Base-by-base conservation (phyloP, 2,329 filamentous ascomycete species). In the Exophiala bonariae region DNA sequence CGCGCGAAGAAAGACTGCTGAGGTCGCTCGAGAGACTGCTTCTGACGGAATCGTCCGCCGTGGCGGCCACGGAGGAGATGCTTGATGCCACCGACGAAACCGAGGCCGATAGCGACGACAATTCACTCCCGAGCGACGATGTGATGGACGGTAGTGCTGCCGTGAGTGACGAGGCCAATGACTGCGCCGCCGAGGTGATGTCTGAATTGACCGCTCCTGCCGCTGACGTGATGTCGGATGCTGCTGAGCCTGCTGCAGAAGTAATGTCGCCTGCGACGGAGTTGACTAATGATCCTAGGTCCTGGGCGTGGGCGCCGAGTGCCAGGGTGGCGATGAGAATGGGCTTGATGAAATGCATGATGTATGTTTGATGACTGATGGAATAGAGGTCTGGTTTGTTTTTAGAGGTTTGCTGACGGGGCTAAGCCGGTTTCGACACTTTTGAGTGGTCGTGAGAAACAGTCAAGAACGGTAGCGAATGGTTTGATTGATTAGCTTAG, bases 301-400 rank as follows among this genome's bases (percentile, higher is more conserved):
- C 50, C 28, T 52, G 52, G 30, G 52, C 52, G 34, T 23, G 32
- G 28, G 36, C 52, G 40, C 30, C 17, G 18, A 28, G 42, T 39
- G 43, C 52, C n/a, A 55, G 45, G 16, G 52, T 17, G 16, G 35
- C 49, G 22, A 55, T 19, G 17, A 55, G 26, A 9, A 55, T 8
- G 6, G 52, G 33, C 49, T 49, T 52, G 23, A 41, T 52, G 45
- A 55, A 47, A 52, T 52, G 52, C 52, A 55, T 55, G n/a, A 18
- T 47, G 20, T 7, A 36, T 37, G 17, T n/a, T 2, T 13, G 32
- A 6, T 26, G 23, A n/a, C n/a, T n/a, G n/a, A n/a, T n/a, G n/a
- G n/a, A n/a, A n/a, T n/a, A n/a, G n/a, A n/a, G n/a, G n/a, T n/a
- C n/a, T n/a, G n/a, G n/a, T n/a, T n/a, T n/a, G n/a, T n/a, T n/a